Percentiles rank a stretch among this genome's conserved stretches.
These are phyloP conservation scores for Lathyrus tuberosus DNA, from an alignment of 306 rosid species.

Conservation along the genomic window DNA sequence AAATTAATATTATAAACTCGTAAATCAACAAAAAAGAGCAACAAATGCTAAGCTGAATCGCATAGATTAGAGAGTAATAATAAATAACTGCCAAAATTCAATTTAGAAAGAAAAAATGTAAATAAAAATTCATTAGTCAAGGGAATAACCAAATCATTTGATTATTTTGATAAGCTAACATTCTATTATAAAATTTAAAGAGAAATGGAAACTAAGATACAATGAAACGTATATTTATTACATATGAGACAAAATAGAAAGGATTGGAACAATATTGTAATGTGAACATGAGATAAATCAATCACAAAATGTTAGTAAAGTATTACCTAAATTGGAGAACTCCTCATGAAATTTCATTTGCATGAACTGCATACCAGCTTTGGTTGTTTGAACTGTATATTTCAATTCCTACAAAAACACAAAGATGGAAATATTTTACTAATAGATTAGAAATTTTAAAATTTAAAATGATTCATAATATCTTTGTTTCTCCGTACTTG, in stretches of 20 bases:
- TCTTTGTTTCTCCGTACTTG: slow-evolving; percentile 51
- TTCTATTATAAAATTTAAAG: too few species aligned
- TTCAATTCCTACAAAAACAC: slow-evolving; percentile 62
- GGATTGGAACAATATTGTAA: background rate
- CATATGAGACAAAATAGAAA: background rate
- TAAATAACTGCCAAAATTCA: too few species aligned
- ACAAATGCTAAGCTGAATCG: too few species aligned
- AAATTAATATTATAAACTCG: too few species aligned
- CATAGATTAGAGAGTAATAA: too few species aligned
- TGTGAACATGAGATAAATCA: slow-evolving; percentile 1
- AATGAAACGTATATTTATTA: slow-evolving; percentile 8
- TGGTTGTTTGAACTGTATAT: slow-evolving; percentile 67
- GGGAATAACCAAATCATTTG: too few species aligned
- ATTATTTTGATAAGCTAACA: too few species aligned
- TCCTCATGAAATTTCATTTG: slow-evolving; percentile 86
- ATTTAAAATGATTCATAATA: slow-evolving; percentile 16
- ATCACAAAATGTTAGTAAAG: slow-evolving; percentile 16
- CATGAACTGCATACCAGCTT: slow-evolving; percentile 87
- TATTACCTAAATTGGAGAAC: slow-evolving; percentile 77
- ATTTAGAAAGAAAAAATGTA: too few species aligned
- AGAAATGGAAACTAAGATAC: slow-evolving; percentile 34
- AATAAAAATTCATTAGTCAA: too few species aligned
- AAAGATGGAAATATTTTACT: slow-evolving; percentile 28
- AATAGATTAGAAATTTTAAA: background rate
- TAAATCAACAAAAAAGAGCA: too few species aligned